Evolutionary conservation across 129 eudicot genomes (phyloP).

Genomic region (Kitagawia praeruptora): DNA sequence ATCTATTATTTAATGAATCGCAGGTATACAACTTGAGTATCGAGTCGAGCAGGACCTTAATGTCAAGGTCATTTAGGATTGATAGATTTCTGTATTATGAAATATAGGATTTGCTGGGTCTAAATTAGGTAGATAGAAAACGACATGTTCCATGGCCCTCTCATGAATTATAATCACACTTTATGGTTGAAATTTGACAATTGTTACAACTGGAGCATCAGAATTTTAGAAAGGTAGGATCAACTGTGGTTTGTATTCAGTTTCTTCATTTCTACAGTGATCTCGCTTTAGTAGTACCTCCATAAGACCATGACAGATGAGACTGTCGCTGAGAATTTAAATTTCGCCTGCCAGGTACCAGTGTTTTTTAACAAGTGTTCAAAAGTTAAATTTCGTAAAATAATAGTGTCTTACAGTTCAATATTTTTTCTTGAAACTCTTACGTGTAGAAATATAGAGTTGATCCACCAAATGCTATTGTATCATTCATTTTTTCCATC

Average conservation of each 20-base stretch:
- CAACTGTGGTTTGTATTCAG: not conserved
- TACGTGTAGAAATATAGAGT: slow-evolving; percentile 23
- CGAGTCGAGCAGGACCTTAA: not conserved
- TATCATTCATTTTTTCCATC: slow-evolving; percentile 44
- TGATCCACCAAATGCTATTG: slow-evolving; percentile 70
- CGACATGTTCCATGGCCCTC: not conserved
- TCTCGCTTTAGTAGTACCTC: not conserved
- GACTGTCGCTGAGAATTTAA: too few relatives aligned
- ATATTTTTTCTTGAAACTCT: too few relatives aligned
- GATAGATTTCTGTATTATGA: not conserved
- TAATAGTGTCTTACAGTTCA: too few relatives aligned
- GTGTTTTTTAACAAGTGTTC: not conserved
- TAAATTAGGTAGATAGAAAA: not conserved
- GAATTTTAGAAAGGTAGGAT: not conserved
- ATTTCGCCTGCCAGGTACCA: not conserved
- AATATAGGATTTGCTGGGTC: not conserved
- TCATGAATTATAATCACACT: not conserved
- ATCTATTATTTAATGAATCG: not conserved
- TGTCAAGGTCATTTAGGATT: not conserved
- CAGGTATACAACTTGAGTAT: not conserved
- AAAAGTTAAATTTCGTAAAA: too few relatives aligned
- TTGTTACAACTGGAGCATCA: not conserved
- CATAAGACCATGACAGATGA: too few relatives aligned
- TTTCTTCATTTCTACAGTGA: not conserved
- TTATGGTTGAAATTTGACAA: not conserved